Base-by-base conservation (phyloP, 1,284 basidiomycete genomes). In the Puccinia brachypodii region DNA sequence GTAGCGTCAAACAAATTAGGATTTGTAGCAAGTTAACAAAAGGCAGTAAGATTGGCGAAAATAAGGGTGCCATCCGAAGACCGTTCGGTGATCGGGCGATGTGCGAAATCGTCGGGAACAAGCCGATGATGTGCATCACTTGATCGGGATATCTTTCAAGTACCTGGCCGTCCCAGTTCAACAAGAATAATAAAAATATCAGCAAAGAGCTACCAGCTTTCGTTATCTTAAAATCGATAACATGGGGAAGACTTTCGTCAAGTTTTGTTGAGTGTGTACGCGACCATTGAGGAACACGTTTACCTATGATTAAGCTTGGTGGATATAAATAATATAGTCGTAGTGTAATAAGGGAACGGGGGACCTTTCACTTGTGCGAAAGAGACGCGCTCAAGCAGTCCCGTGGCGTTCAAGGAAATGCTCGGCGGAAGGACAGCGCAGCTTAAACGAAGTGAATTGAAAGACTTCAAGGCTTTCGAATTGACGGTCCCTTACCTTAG, bases 71-170 rank as follows among this genome's bases (percentile, higher is more conserved):
- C 28, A 80, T 19, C 36, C 44, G 22, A 28, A 28, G 50, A 19
- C 77, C 77, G 42, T 80, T 80, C n/a, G 68, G 66, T 9, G 77
- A 80, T 28, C 31, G 56, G 13, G 25, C 66, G 28, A 80, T 80
- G 2, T 80, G 50, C 40, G 77, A 80, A 44, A 80, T 31, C 50
- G 77, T 80, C 40, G 77, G 77, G 68, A 71, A 80, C 31, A 80
- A 42, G 22, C 56, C 68, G 3, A 80, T 73, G 19, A 72, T 42
- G 56, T 73, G 77, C 38, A 36, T 42, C 33, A 80, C 47, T 28
- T 42, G 47, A 25, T 71, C 66, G 8, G 77, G 77, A 31, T 58
- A 60, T 72, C 68, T 80, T 33, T 71, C 50, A 7, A 80, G 56
- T n/a, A 80, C 14, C 77, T 80, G 42, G 42, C 36, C 31, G 31